phyloP scores from a whole-genome alignment of 805 yeast species.

The Kuraishia cidri region DNA sequence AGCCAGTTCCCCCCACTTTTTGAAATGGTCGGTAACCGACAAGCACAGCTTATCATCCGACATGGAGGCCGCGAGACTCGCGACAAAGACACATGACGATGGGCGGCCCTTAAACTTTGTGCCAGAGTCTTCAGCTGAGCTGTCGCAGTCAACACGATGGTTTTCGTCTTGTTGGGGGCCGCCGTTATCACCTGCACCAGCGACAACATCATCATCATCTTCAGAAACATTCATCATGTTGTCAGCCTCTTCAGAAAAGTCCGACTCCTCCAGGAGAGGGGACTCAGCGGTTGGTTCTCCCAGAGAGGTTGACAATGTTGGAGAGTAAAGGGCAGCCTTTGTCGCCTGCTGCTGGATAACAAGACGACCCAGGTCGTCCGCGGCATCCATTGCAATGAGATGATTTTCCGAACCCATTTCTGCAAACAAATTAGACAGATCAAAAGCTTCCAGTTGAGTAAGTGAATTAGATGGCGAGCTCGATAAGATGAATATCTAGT shows the following conservation, averaged over 20 bases:
- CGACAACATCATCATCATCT: background rate
- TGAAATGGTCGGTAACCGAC: constrained; percentile 62
- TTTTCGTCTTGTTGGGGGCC: background rate
- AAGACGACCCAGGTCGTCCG: too few species aligned
- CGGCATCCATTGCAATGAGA: too few species aligned
- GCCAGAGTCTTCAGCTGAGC: background rate
- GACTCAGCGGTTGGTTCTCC: too few species aligned
- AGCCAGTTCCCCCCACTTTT: constrained; percentile 61
- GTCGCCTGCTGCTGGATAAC: too few species aligned
- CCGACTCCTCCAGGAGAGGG: constrained; percentile 1
- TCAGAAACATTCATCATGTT: background rate
- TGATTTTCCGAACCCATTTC: too few species aligned
- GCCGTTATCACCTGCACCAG: background rate
- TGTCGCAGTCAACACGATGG: background rate
- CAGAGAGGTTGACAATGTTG: too few species aligned
- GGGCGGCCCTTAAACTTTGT: constrained; percentile 44
- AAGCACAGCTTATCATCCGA: constrained; percentile 65
- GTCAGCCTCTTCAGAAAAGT: constrained; percentile 1
- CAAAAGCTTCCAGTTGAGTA: too few species aligned
- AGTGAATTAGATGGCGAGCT: too few species aligned
- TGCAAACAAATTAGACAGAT: too few species aligned
- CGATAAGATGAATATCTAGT: too few species aligned
- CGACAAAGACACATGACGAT: constrained; percentile 83
- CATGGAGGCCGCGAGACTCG: constrained; percentile 60
- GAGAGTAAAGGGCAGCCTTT: too few species aligned